These are phyloP conservation scores for Boletus barrowsii DNA, from an alignment of 768 basidiomycete genomes.

Conservation along the genomic window DNA sequence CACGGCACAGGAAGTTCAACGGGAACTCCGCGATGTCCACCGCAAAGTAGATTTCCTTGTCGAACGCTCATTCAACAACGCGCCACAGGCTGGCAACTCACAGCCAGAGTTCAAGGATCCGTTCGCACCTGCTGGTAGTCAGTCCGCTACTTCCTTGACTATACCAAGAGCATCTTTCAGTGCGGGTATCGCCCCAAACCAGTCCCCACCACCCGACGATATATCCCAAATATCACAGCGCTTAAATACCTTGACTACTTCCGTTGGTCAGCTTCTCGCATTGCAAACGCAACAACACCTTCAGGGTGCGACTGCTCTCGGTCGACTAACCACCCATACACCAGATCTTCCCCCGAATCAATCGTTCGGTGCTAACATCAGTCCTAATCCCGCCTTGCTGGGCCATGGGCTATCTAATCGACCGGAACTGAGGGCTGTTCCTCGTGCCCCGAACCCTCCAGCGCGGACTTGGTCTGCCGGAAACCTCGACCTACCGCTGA, in stretches of 20 bases:
- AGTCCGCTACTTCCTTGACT: conserved; percentile 35
- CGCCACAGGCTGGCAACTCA: conserved; percentile 18
- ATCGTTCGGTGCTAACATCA: conserved; percentile 34
- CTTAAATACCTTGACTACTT: conserved; percentile 74
- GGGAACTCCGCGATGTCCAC: conserved; percentile 68
- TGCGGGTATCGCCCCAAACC: conserved; percentile 70
- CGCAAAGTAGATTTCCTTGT: conserved; percentile 76
- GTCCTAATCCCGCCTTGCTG: conserved; percentile 40
- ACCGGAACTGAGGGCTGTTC: conserved; percentile 56
- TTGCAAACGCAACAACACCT: conserved; percentile 72
- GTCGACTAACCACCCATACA: conserved; percentile 32
- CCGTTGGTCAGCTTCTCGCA: conserved; percentile 81
- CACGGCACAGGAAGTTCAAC: conserved; percentile 67
- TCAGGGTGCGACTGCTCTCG: conserved; percentile 41
- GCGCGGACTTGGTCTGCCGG: conserved; percentile 86
- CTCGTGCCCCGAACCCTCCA: conserved; percentile 66
- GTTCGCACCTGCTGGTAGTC: conserved; percentile 48
- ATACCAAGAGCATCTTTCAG: conserved; percentile 62
- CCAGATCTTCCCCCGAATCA: conserved; percentile 48
- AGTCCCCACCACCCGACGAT: conserved; percentile 64
- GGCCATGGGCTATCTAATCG: conserved; percentile 64
- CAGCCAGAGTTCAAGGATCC: conserved; percentile 85
- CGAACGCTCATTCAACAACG: conserved; percentile 52
- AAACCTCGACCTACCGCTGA: conserved; percentile 68
- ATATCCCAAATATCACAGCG: conserved; percentile 74